Conservation (phyloP, 2,329 filamentous ascomycete genomes). For the Ascomycota sp. region DNA sequence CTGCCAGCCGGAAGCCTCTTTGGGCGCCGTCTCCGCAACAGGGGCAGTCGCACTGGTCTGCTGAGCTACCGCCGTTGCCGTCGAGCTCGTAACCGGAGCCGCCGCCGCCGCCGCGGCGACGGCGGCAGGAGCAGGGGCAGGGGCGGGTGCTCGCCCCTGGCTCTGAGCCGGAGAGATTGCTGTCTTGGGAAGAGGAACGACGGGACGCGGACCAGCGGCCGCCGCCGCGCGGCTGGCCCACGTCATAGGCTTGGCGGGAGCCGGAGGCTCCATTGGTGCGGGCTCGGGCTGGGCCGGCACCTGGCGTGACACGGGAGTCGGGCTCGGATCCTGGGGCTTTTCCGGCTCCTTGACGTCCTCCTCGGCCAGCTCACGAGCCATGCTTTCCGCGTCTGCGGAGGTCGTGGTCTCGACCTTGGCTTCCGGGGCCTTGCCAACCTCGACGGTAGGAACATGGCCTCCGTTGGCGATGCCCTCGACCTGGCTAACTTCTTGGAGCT, state of each 20-base stretch:
- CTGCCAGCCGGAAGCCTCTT: constrained; percentile 50
- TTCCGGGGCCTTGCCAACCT: constrained; percentile 17
- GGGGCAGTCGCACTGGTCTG: constrained; percentile 12
- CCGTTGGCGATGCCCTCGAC: constrained; percentile 13
- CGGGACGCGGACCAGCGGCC: constrained; percentile 29
- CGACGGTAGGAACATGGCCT: constrained; percentile 10
- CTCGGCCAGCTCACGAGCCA: constrained; percentile 27
- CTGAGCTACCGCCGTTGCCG: constrained; percentile 15
- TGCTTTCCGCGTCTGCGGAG: constrained; percentile 25
- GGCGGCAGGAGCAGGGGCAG: constrained; percentile 15
- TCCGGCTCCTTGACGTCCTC: constrained; percentile 35
- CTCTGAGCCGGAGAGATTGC: constrained; percentile 24
- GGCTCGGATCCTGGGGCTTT: constrained; percentile 41
- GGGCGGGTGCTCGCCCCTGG: constrained; percentile 28
- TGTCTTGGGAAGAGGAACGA: constrained; percentile 34
- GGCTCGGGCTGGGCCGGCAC: constrained; percentile 24
- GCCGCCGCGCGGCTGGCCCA: constrained; percentile 52
- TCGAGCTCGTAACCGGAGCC: constrained; percentile 8
- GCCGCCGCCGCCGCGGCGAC: constrained; percentile 20
- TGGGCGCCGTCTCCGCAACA: constrained; percentile 19
- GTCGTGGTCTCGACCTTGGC: constrained; percentile 13
- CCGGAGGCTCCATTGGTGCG: constrained; percentile 21
- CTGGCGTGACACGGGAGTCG: constrained; percentile 27
- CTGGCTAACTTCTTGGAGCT: constrained; percentile 42
- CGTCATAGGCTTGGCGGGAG: constrained; percentile 37